Percentiles rank a stretch among this genome's conserved stretches.
Evolutionary conservation across 1,284 basidiomycete species (phyloP).

Genomic region (Singerocomus inundabilis): DNA sequence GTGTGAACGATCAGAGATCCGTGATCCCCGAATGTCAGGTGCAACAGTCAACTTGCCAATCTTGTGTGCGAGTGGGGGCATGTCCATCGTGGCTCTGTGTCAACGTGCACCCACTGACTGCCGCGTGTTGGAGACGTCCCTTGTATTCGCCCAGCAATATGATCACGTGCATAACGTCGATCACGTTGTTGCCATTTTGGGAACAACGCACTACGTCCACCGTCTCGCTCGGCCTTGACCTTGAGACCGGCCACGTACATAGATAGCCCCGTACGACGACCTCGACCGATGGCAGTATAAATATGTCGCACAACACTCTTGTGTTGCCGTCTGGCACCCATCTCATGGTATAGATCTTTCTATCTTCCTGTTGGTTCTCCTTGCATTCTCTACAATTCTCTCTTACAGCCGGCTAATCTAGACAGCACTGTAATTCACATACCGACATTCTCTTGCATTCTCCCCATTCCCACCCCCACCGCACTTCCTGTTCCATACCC

Average conservation of each 20-base stretch:
- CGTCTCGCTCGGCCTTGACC: too few species aligned
- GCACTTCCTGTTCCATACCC: too few species aligned
- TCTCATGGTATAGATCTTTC: background rate
- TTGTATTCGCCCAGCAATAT: constrained; percentile 6
- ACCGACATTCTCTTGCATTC: background rate
- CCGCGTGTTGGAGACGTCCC: constrained; percentile 11
- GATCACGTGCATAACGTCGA: constrained; percentile 19
- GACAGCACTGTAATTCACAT: background rate
- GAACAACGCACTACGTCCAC: constrained; percentile 19
- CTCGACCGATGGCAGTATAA: constrained; percentile 12
- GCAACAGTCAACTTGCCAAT: constrained; percentile 23
- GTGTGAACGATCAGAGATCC: constrained; percentile 8
- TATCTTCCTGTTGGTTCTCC: too few species aligned
- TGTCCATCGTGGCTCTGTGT: constrained; percentile 5
- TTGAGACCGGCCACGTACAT: too few species aligned
- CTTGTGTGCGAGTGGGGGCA: constrained; percentile 27
- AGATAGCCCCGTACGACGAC: too few species aligned
- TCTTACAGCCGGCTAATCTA: constrained; percentile 1
- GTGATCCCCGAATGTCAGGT: background rate
- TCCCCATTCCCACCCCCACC: too few species aligned
- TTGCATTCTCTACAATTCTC: too few species aligned
- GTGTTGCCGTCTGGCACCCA: constrained; percentile 21
- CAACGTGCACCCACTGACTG: constrained; percentile 14
- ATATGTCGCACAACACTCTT: background rate
- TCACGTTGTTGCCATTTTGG: constrained; percentile 3